These are phyloP conservation scores for Lentinula boryana DNA, from an alignment of 768 basidiomycete genomes.

Conservation along the genomic window DNA sequence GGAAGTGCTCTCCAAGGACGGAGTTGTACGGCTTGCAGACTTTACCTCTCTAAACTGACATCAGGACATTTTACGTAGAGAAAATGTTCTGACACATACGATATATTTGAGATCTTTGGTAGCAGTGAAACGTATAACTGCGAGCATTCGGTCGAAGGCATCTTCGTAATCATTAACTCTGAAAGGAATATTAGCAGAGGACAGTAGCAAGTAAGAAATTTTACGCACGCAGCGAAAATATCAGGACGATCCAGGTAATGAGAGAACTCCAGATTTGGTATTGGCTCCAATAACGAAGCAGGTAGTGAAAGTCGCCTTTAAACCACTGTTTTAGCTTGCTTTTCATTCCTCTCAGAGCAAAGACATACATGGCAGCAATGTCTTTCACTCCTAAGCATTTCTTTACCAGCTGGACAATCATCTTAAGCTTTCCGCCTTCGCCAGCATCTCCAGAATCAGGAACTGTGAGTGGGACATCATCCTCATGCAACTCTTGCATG, in stretches of 20 bases:
- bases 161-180: conserved; percentile 92
- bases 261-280: conserved; percentile 97
- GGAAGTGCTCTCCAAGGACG: conserved; percentile 85
- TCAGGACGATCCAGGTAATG: conserved; percentile 90
- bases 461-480: conserved; percentile 53
- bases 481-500: conserved; percentile 28
- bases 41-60: conserved; percentile 64
- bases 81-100: conserved; percentile 36
- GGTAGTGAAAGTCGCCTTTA: conserved; percentile 86
- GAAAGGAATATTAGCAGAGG: conserved; percentile 7
- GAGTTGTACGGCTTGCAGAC: conserved; percentile 93
- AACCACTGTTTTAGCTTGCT: neutral
- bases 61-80: neutral
- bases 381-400: conserved; percentile 92
- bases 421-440: conserved; percentile 90
- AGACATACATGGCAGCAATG: conserved; percentile 82
- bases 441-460: conserved; percentile 66
- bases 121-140: conserved; percentile 81
- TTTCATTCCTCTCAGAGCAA: neutral
- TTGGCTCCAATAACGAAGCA: conserved; percentile 87
- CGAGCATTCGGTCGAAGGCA: conserved; percentile 94
- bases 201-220: neutral
- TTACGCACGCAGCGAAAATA: conserved; percentile 80
- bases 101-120: conserved; percentile 94
- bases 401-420: conserved; percentile 88